Percentiles rank a stretch among this genome's conserved stretches.
phyloP scores from a whole-genome alignment of 2,329 filamentous ascomycete genomes.

The Aspergillus sojae region DNA sequence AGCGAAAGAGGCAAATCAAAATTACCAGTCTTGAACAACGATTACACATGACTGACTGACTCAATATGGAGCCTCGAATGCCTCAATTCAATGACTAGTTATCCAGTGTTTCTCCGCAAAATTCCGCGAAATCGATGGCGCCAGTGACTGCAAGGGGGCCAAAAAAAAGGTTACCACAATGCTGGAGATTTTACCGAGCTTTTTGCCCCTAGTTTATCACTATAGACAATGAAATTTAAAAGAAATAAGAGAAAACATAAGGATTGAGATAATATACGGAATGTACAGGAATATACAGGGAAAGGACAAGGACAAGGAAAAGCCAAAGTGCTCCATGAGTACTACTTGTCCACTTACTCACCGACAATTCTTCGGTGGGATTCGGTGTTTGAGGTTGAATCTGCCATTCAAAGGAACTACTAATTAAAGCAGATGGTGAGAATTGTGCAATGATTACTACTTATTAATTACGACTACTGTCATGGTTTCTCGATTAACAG shows the following conservation, averaged over 20 bases:
- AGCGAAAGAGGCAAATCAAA: background rate
- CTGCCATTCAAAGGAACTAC: background rate
- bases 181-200: too few species aligned
- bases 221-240: background rate
- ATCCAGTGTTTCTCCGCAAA: background rate
- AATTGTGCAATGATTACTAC: background rate
- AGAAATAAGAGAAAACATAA: background rate
- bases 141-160: constrained; percentile 7
- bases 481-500: background rate
- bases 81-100: background rate
- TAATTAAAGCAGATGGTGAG: background rate
- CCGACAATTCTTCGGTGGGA: constrained; percentile 3
- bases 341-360: background rate
- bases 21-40: background rate
- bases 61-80: background rate
- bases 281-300: background rate
- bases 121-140: too few species aligned
- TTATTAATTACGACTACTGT: background rate
- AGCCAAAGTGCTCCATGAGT: background rate
- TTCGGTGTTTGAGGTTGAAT: constrained; percentile 5
- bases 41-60: background rate
- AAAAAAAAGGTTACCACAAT: background rate
- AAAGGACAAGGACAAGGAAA: background rate
- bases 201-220: background rate
- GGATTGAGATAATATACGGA: background rate